These are phyloP conservation scores for Serendipita sp. DNA, from an alignment of 768 basidiomycete genomes.

Conservation along the genomic window DNA sequence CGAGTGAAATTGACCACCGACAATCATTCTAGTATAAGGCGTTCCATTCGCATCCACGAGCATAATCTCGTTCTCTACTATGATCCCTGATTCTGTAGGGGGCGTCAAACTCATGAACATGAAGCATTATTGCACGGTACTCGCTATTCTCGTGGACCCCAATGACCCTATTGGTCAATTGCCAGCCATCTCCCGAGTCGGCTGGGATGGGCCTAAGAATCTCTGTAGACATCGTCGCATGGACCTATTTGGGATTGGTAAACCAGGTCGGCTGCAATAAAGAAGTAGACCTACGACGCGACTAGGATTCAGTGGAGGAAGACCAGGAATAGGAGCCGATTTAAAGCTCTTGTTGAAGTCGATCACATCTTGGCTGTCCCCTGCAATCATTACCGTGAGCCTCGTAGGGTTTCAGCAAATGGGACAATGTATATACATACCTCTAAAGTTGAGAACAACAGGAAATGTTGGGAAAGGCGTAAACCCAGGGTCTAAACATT, in stretches of 20 bases:
- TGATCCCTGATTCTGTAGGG: conserved; percentile 51
- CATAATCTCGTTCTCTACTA: conserved; percentile 44
- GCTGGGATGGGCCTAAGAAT: conserved; percentile 61
- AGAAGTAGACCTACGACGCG: conserved; percentile 35
- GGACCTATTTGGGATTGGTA: conserved; percentile 33
- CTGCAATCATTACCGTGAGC: conserved; percentile 15
- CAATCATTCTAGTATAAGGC: conserved; percentile 46
- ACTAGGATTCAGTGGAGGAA: conserved; percentile 56
- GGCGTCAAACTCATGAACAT: not conserved
- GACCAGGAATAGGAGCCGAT: conserved; percentile 33
- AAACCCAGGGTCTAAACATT: conserved; percentile 41
- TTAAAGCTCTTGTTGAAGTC: conserved; percentile 40
- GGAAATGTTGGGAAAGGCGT: conserved; percentile 74
- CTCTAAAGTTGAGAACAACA: conserved; percentile 60
- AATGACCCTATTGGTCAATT: conserved; percentile 42
- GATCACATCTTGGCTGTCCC: conserved; percentile 48
- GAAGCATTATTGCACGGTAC: conserved; percentile 14
- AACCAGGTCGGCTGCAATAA: not conserved
- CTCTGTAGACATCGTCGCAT: conserved; percentile 66
- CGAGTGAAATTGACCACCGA: conserved; percentile 16
- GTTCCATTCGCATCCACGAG: conserved; percentile 48
- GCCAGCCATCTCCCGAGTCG: conserved; percentile 69
- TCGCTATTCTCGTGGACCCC: conserved; percentile 71
- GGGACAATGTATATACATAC: conserved; percentile 15
- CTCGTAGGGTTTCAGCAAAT: not conserved